Conservation (phyloP, 1,284 basidiomycete genomes). For the Afroboletus lepidellus region DNA sequence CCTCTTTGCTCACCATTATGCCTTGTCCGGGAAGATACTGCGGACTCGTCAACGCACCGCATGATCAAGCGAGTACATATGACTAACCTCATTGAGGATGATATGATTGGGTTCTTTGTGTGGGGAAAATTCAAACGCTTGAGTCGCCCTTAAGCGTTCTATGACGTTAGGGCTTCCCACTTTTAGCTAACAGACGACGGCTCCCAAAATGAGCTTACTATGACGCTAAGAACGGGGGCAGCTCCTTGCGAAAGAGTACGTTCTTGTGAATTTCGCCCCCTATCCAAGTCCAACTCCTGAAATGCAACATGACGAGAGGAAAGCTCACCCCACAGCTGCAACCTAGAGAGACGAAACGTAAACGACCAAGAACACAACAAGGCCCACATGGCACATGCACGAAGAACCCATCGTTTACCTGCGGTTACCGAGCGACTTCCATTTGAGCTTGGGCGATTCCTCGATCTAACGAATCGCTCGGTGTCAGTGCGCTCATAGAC, state of each 20-base stretch:
- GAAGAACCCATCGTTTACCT: conserved; percentile 45
- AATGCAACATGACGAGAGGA: conserved; percentile 13
- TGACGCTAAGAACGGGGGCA: conserved; percentile 63
- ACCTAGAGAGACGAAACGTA: conserved; percentile 39
- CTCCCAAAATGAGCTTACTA: conserved; percentile 43
- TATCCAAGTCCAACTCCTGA: conserved; percentile 26
- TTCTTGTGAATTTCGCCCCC: conserved; percentile 72
- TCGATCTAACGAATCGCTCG: conserved; percentile 50
- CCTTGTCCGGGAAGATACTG: conserved; percentile 89
- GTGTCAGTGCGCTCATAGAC: conserved; percentile 14
- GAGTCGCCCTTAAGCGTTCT: conserved; percentile 59
- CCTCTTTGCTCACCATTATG: conserved; percentile 68
- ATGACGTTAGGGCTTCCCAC: conserved; percentile 71
- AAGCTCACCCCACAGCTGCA: conserved; percentile 74
- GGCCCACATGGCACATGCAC: neutral
- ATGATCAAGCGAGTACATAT: conserved; percentile 9
- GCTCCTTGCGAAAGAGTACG: conserved; percentile 55
- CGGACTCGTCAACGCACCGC: conserved; percentile 6
- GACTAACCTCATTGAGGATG: conserved; percentile 74
- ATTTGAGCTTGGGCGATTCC: conserved; percentile 77
- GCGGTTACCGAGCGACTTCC: conserved; percentile 81
- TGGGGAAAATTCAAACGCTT: conserved; percentile 58
- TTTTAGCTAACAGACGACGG: conserved; percentile 6
- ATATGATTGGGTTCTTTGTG: conserved; percentile 81
- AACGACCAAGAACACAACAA: conserved; percentile 1